A percentile compares a stretch with the other conserved stretches of the same genome.
These are phyloP conservation scores for Jasminum sambac DNA, from an alignment of 257 asterid species.

Conservation along the genomic window DNA sequence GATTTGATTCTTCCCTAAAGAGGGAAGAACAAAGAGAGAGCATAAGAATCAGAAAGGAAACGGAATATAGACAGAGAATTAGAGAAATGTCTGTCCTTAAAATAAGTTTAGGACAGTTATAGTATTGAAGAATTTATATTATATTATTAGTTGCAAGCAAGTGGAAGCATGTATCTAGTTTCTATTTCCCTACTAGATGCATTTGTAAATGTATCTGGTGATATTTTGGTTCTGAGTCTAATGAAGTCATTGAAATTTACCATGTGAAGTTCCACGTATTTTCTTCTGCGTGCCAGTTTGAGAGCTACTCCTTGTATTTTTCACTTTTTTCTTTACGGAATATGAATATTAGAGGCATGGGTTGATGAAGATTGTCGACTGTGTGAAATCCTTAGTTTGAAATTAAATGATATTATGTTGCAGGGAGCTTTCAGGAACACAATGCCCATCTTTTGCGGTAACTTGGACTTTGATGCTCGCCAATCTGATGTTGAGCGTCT, in stretches of 20 bases:
- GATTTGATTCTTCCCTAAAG: not conserved
- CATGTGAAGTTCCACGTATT: not conserved
- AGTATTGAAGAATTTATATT: not conserved
- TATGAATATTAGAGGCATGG: not conserved
- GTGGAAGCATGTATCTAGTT: not conserved
- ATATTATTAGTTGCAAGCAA: not conserved
- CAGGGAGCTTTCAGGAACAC: slow-evolving; percentile 40
- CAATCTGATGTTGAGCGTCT: slow-evolving; percentile 85
- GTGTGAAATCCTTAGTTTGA: not conserved
- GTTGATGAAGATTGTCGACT: not conserved
- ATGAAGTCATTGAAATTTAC: not conserved
- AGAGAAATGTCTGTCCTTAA: not conserved
- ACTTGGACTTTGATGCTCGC: slow-evolving; percentile 86
- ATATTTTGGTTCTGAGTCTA: not conserved
- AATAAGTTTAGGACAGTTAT: not conserved
- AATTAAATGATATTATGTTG: slow-evolving; percentile 15
- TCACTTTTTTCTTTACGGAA: not conserved
- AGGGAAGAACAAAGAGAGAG: not conserved
- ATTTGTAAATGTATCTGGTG: not conserved
- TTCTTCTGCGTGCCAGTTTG: not conserved
- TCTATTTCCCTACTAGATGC: not conserved
- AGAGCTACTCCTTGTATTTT: not conserved
- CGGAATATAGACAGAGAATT: not conserved
- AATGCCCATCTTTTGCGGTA: slow-evolving; percentile 87
- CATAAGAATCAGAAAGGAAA: not conserved